Evolutionary conservation across 2,329 filamentous ascomycete genomes (phyloP).

Genomic region (Ophiostoma tasmaniense): DNA sequence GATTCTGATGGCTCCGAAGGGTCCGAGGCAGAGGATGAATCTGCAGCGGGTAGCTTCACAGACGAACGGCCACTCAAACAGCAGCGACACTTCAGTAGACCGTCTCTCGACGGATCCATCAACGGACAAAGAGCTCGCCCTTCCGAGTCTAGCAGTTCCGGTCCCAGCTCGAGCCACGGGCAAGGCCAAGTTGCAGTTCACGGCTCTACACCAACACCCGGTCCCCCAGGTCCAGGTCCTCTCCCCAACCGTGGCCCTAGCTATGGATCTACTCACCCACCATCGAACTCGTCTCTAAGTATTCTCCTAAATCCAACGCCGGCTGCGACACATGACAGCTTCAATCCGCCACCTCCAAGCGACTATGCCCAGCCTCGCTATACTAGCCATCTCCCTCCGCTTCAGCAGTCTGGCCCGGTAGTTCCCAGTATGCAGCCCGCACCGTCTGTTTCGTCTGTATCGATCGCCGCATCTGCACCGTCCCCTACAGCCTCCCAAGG

Average conservation of each 20-base stretch:
- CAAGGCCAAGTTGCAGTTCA: background rate
- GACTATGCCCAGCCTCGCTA: background rate
- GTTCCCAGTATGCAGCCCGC: background rate
- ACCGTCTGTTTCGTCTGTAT: background rate
- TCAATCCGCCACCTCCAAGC: background rate
- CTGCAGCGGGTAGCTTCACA: constrained; percentile 9
- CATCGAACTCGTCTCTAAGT: constrained; percentile 18
- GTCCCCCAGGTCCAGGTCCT: background rate
- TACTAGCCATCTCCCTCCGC: background rate
- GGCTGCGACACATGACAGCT: background rate
- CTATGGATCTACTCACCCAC: constrained; percentile 2
- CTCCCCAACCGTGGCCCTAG: background rate
- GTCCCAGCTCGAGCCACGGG: background rate
- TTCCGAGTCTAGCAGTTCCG: background rate
- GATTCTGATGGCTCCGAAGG: constrained; percentile 27
- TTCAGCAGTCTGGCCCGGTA: background rate
- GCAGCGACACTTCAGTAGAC: constrained; percentile 27
- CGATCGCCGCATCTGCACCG: background rate
- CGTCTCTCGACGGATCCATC: background rate
- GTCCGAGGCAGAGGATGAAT: constrained; percentile 21
- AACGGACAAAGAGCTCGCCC: background rate
- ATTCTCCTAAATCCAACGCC: constrained; percentile 20
- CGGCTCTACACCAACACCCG: constrained; percentile 20
- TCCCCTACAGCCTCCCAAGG: background rate
- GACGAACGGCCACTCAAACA: constrained; percentile 31